Evolutionary conservation across 1,284 basidiomycete genomes (phyloP).

Genomic region (Porodaedalea pini): DNA sequence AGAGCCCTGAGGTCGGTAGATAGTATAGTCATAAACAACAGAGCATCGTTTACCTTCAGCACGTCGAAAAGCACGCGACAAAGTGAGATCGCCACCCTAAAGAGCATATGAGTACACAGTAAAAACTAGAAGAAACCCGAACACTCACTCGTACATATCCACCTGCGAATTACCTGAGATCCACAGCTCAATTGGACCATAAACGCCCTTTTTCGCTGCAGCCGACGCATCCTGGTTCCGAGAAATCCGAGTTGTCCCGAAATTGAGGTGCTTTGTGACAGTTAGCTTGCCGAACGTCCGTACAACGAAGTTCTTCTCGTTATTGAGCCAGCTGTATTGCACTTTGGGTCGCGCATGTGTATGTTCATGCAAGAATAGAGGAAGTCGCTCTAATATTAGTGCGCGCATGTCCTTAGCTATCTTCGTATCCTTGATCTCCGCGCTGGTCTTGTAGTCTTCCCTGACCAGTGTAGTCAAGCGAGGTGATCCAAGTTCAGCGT

Average conservation of each 20-base stretch:
- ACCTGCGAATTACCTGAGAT: conserved; percentile 69
- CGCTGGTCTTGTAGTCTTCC: conserved; percentile 67
- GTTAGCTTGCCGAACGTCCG: conserved; percentile 58
- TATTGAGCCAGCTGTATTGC: conserved; percentile 72
- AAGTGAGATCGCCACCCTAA: conserved; percentile 74
- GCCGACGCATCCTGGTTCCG: conserved; percentile 73
- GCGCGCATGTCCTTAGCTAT: conserved; percentile 48
- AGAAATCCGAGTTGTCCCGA: conserved; percentile 45
- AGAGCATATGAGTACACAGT: conserved; percentile 6
- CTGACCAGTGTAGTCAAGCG: conserved; percentile 69
- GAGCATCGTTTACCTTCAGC: conserved; percentile 75
- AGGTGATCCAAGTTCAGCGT: conserved; percentile 62
- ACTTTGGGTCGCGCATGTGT: conserved; percentile 68
- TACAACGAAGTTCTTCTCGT: conserved; percentile 70
- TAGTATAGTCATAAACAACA: conserved; percentile 90
- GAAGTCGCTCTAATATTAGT: conserved; percentile 83
- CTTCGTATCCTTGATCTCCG: conserved; percentile 48
- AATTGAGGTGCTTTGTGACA: conserved; percentile 57
- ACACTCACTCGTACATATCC: conserved; percentile 91
- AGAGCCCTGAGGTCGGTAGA: conserved; percentile 85
- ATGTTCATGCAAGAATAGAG: conserved; percentile 90
- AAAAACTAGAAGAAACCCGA: conserved; percentile 22
- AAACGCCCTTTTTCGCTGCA: conserved; percentile 55
- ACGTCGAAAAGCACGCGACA: conserved; percentile 74
- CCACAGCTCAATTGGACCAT: conserved; percentile 71